phyloP scores from a whole-genome alignment of 441 rosid species.

The Arabidopsis hybrid region DNA sequence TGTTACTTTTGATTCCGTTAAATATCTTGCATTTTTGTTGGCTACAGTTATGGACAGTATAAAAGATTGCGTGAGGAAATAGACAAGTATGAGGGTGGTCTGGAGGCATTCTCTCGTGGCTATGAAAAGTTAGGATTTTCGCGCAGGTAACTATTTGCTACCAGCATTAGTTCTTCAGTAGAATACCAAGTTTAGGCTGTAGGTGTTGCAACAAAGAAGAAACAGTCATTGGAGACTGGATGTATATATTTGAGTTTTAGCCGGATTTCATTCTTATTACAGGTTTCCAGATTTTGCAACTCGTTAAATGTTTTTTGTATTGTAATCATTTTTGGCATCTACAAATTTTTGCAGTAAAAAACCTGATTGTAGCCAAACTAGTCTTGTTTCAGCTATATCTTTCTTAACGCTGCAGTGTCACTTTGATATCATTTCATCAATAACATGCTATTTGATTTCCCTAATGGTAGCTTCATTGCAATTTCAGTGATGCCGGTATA shows the following conservation, averaged over 20 bases:
- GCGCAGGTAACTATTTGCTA: constrained; percentile 62
- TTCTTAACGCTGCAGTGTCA: neutral
- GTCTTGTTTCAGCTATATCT: constrained; percentile 2
- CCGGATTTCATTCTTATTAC: neutral
- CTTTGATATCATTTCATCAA: constrained; percentile 10
- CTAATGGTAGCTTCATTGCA: constrained; percentile 14
- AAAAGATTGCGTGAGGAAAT: constrained; percentile 73
- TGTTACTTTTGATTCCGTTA: neutral
- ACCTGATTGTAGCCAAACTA: neutral
- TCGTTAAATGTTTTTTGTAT: constrained; percentile 1
- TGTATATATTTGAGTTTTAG: neutral
- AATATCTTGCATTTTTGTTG: constrained; percentile 33
- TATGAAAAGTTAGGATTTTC: constrained; percentile 93
- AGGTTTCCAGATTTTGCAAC: constrained; percentile 25
- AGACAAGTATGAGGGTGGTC: constrained; percentile 87
- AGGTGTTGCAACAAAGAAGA: neutral
- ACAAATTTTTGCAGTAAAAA: neutral
- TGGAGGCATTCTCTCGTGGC: constrained; percentile 95
- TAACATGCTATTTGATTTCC: neutral
- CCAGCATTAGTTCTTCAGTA: constrained; percentile 20
- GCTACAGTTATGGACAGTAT: constrained; percentile 71
- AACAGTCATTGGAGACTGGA: neutral
- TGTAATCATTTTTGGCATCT: neutral
- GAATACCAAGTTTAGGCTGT: constrained; percentile 1
- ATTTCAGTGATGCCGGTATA: constrained; percentile 85